A percentile compares a stretch with the other conserved stretches of the same genome.
These are phyloP conservation scores for Zoysia pacifica DNA, from an alignment of 176 grass and related monocot genomes.

Conservation along the genomic window DNA sequence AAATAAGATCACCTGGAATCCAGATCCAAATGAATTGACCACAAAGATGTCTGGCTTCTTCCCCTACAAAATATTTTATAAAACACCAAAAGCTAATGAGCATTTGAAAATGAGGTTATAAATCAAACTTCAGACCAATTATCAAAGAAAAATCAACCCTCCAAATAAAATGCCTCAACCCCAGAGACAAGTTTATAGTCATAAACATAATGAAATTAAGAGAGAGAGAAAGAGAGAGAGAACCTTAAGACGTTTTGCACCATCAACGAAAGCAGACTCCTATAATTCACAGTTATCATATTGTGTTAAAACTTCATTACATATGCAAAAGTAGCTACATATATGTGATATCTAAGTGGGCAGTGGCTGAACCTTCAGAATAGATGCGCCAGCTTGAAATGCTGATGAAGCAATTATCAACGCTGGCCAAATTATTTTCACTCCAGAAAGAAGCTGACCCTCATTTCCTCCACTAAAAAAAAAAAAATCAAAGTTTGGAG, in stretches of 20 bases:
- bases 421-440: conserved; percentile 72
- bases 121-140: not conserved
- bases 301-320: conserved; percentile 16
- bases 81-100: not conserved
- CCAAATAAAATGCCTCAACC: not conserved
- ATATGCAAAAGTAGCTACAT: conserved; percentile 6
- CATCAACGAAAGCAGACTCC: conserved; percentile 94
- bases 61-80: conserved; percentile 57
- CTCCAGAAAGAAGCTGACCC: conserved; percentile 62
- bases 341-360: not conserved
- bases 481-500: conserved; percentile 10
- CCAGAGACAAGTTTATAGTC: not conserved
- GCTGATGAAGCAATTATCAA: conserved; percentile 76
- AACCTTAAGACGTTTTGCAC: conserved; percentile 82
- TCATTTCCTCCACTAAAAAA: conserved; percentile 60
- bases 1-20: conserved; percentile 75
- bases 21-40: conserved; percentile 96
- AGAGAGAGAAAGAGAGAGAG: not conserved
- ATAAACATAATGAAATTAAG: not conserved
- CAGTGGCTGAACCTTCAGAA: conserved; percentile 71
- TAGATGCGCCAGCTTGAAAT: conserved; percentile 91
- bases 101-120: not conserved
- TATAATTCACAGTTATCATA: conserved; percentile 34
- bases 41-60: conserved; percentile 85
- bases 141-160: not conserved